Base-by-base conservation (phyloP, 257 asterid species). In the Pogostemon cablin region DNA sequence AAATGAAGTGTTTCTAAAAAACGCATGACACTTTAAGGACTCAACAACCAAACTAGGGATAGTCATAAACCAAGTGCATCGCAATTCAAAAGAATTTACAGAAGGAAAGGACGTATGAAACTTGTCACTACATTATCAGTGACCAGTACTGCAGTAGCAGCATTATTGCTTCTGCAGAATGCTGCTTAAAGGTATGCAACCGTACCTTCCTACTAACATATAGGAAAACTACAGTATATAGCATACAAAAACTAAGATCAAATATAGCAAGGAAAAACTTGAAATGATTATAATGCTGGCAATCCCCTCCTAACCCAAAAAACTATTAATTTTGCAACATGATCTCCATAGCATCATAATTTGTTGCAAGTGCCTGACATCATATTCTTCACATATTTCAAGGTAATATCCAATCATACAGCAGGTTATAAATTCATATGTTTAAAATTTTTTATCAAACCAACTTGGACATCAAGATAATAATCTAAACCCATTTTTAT, bases 271-370 rank as follows among this genome's bases (percentile, higher is more conserved):
- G 17, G 17, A 39, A 55, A 40, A n/a, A 5, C 5, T 44, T 62
- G 10, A 41, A 11, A 63, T 52, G 17, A 44, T 44, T 9, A 44
- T 44, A 34, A 52, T 52, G 56, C 39, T 6, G 9, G 6, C 40
- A 64, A 10, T 25, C 57, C 56, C 32, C 6, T 15, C 48, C 41
- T 34, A 9, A 39, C 66, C 57, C 12, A 63, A 10, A 1, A 53
- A 20, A 39, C 11, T 32, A 52, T 63, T n/a, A 58, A 7, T 44
- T n/a, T 5, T 46, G 7, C 59, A 64, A 0, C 25, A 43, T 35
- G 25, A 63, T 63, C 54, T 38, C 67, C 64, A 72, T 35, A 46
- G 59, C 48, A 43, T 58, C 57, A 9, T 37, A 60, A 43, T 43
- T 25, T 10, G 38, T 3, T 38, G 53, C 59, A 53, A 69, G 62